Base-by-base conservation (phyloP, 495 filamentous ascomycete genomes). In the Penicillium nucicola region DNA sequence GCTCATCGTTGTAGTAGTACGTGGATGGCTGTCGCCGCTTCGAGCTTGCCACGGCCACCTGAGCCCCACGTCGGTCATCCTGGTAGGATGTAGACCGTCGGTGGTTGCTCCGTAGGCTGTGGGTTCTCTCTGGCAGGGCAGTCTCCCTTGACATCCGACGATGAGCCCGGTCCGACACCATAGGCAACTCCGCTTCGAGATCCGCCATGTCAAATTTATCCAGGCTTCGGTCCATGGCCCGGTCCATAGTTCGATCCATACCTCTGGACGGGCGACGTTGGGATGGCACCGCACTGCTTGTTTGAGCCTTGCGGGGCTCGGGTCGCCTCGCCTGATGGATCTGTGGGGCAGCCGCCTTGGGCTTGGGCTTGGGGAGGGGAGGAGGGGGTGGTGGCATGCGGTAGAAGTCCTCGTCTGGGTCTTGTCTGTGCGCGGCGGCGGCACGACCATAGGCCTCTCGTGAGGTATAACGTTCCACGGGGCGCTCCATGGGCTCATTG, bases 381-480 rank as follows among this genome's bases (percentile, higher is more conserved):
- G 72, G 54, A 12, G 72, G 54, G 7, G 61, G 61, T n/a, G 58
- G 74, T 32, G 69, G 73, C 70, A 77, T 77, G 30, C 56, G 62
- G 41, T 71, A 69, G 40, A 61, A 72, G 34, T 77, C 74, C 41
- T 79, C 76, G n/a, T 70, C 68, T 4, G 49, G 57, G 8, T 65
- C 62, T 35, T 61, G 58, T 9, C 17, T 53, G 20, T 46, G 44
- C 23, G 50, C 50, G 35, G 43, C 35, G 0, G 53, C 19, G 25
- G 44, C 37, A n/a, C 54, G 60, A 1, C 48, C 56, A 25, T 60
- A 64, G 11, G 40, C 19, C 22, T 70, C 65, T 31, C 65, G 69
- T n/a, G 57, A 52, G 25, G 56, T 13, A 49, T 51, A 57, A 14
- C 57, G 60, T 28, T 71, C 64, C 38, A 63, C 11, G 15, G 45